These are phyloP conservation scores for Babesia bovis DNA, from an alignment of 169 alveolate species.

Conservation along the genomic window DNA sequence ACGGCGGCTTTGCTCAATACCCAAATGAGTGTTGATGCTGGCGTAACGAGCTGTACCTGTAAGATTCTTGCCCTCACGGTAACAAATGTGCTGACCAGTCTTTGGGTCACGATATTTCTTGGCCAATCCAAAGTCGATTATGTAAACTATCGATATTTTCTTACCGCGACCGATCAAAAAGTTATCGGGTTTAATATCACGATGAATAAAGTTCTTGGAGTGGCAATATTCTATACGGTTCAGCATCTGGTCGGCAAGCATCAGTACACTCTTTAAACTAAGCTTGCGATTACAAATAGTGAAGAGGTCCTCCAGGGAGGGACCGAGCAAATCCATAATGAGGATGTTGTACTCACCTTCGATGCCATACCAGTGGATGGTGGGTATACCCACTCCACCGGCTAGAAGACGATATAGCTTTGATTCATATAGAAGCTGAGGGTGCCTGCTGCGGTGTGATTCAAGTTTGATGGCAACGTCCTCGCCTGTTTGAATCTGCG, in stretches of 20 bases:
- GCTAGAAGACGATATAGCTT: constrained; percentile 92
- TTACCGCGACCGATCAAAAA: constrained; percentile 90
- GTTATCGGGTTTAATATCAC: constrained; percentile 98
- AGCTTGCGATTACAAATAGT: constrained; percentile 93
- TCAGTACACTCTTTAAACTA: constrained; percentile 91
- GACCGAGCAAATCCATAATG: constrained; percentile 96
- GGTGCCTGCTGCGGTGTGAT: constrained; percentile 92
- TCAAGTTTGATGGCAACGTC: constrained; percentile 96
- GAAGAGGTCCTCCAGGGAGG: constrained; percentile 95
- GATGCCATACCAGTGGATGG: constrained; percentile 96
- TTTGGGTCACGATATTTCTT: constrained; percentile 94
- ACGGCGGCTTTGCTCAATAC: constrained; percentile 96
- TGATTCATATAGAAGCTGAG: constrained; percentile 95
- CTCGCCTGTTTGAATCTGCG: constrained; percentile 92
- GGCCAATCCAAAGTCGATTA: constrained; percentile 95
- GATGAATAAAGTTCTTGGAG: constrained; percentile 93
- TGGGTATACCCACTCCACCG: constrained; percentile 97
- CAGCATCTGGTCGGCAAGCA: constrained; percentile 95
- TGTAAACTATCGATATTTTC: constrained; percentile 85
- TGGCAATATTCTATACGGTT: constrained; percentile 92
- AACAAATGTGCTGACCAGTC: constrained; percentile 96
- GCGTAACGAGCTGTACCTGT: constrained; percentile 99
- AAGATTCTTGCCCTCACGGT: constrained; percentile 94
- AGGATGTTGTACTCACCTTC: constrained; percentile 98
- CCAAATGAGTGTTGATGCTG: constrained; percentile 96